Conservation (phyloP, 208 protist genomes). For the Tritrichomonas musculus region DNA sequence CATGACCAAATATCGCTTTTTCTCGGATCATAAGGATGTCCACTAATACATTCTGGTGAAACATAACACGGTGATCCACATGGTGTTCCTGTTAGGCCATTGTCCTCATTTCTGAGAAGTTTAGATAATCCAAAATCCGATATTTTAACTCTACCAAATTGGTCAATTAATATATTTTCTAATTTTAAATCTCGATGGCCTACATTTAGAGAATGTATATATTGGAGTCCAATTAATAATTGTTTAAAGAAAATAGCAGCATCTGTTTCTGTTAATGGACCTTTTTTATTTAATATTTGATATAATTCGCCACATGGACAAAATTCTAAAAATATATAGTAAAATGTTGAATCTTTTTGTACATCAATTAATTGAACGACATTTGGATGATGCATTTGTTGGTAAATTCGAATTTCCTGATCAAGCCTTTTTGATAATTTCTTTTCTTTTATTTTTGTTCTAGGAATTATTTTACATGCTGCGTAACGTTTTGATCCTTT, state of each 20-base stretch:
- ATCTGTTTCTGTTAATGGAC: not conserved
- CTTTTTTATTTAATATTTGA: not conserved
- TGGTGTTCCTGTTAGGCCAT: not conserved
- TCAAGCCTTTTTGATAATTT: not conserved
- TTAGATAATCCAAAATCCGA: constrained; percentile 25
- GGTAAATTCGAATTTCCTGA: not conserved
- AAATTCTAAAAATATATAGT: constrained; percentile 27
- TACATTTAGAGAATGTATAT: not conserved
- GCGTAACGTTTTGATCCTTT: no score
- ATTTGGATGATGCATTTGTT: not conserved
- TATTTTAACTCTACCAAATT: not conserved
- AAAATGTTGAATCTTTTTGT: not conserved
- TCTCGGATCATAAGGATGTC: not conserved
- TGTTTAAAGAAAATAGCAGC: not conserved
- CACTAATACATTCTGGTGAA: no score
- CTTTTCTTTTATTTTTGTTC: no score
- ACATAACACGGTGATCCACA: not conserved
- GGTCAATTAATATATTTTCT: not conserved
- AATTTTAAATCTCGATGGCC: not conserved
- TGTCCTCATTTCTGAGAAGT: not conserved
- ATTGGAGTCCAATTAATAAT: not conserved
- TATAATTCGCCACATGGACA: not conserved
- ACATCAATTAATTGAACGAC: not conserved
- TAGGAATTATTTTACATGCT: no score
- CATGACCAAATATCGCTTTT: no score